These are phyloP conservation scores for Pyrrhoderma noxium DNA, from an alignment of 1,284 basidiomycete genomes.

Conservation along the genomic window DNA sequence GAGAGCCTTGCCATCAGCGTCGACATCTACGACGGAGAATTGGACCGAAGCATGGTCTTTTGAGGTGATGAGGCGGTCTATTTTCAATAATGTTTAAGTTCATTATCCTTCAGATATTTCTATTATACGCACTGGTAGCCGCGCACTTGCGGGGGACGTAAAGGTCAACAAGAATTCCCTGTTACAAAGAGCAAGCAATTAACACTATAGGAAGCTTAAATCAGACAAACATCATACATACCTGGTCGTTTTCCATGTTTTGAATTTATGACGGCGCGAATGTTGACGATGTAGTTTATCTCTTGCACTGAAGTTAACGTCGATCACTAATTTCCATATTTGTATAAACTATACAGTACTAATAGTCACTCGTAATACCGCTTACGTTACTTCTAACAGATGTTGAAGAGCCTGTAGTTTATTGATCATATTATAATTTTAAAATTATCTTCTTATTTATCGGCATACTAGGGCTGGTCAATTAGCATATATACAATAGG, in stretches of 20 bases:
- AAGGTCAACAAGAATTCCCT: constrained; percentile 99
- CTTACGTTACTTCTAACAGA: no score
- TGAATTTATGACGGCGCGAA: neutral
- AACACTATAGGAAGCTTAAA: constrained; percentile 8
- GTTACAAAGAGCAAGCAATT: neutral
- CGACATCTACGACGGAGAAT: constrained; percentile 92
- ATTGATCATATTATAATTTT: no score
- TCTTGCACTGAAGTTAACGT: neutral
- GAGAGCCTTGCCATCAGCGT: constrained; percentile 86
- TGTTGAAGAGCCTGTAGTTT: no score
- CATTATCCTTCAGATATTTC: constrained; percentile 2
- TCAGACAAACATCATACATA: constrained; percentile 27
- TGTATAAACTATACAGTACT: no score
- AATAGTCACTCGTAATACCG: neutral
- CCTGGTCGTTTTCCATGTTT: constrained; percentile 77
- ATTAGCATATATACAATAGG: no score
- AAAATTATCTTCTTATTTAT: no score
- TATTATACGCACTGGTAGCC: constrained; percentile 72
- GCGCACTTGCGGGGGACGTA: constrained; percentile 99
- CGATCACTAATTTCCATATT: neutral
- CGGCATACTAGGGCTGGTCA: no score
- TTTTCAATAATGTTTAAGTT: constrained; percentile 15
- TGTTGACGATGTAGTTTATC: constrained; percentile 3
- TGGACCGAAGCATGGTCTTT: constrained; percentile 99
- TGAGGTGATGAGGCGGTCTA: constrained; percentile 93